Conservation (phyloP, 75 land plant species). For the Sequoiadendron giganteum region DNA sequence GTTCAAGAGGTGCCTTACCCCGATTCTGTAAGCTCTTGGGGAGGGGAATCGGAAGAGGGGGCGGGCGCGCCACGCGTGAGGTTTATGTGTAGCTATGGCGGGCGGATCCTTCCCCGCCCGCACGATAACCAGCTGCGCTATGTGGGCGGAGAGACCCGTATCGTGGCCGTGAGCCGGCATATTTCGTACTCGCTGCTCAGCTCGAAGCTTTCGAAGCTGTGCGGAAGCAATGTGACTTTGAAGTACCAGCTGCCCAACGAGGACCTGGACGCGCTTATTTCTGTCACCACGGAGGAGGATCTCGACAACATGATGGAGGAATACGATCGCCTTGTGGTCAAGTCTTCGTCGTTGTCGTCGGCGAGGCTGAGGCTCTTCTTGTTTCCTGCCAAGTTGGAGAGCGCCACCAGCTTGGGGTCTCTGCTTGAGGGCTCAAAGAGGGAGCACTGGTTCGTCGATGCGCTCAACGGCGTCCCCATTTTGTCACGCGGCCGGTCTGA, state of each 20-base stretch:
- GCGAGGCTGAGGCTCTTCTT: constrained; percentile 45
- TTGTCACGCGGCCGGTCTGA: constrained; percentile 64
- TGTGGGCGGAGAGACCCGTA: constrained; percentile 89
- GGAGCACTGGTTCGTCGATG: constrained; percentile 71
- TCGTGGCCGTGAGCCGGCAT: constrained; percentile 63
- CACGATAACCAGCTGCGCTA: constrained; percentile 91
- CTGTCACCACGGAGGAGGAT: constrained; percentile 87
- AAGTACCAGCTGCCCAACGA: constrained; percentile 93
- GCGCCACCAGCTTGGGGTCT: constrained; percentile 31
- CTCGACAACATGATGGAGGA: constrained; percentile 93
- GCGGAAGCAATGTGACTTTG: constrained; percentile 32
- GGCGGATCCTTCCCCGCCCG: constrained; percentile 88
- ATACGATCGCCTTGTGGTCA: constrained; percentile 40
- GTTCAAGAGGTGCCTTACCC: neutral
- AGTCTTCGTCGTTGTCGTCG: constrained; percentile 19
- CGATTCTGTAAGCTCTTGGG: neutral
- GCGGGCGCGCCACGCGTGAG: constrained; percentile 28
- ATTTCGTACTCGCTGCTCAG: constrained; percentile 52
- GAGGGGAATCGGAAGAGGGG: neutral
- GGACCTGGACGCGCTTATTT: constrained; percentile 85
- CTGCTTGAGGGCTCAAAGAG: constrained; percentile 40
- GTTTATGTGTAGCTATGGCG: constrained; percentile 95
- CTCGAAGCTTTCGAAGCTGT: constrained; percentile 55
- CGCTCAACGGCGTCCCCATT: constrained; percentile 42
- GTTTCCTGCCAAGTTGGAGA: constrained; percentile 26